Evolutionary conservation across 2,329 filamentous ascomycete species (phyloP), one percentile per base, ranked within the genome.

Genomic region (Clonostachys byssicola): DNA sequence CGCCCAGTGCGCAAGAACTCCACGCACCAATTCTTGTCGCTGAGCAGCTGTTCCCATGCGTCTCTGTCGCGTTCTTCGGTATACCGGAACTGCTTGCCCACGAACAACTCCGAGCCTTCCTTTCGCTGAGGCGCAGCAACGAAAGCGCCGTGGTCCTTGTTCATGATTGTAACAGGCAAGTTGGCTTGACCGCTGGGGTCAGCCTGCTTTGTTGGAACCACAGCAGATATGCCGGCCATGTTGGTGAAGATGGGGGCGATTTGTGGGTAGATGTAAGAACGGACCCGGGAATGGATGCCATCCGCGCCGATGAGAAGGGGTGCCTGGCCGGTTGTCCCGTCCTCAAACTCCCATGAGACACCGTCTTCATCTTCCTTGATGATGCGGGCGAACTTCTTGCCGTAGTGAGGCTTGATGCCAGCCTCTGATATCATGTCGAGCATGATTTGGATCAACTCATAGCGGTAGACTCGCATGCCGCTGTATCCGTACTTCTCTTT

Each of bases 271-370:
- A 85, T 61, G 41, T 80, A 72, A 4, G 62, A 66, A 4, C 79
- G 70, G 1, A 83, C 75, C 0, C 62, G 66, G 1, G 78, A 82
- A 55, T 83, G 77, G 44, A 84, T 83, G 1, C 81, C 80, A 49
- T 84, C 80, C 0, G 78, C 75, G 0, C 78, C 80, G 14, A 83
- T 63, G 0, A 85, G 68, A 13, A 79, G 55, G 3, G 61, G 52
- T 0, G 76, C 73, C 0, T 54, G 58, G 2, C 54, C 62, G 0
- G 55, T 62, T 0, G 65, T 64, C 2, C 74, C 76, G 46, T 80
- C 72, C 0, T 59, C 59, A 47, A 81, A 77, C 12, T 64, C 65
- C 52, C 74, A 75, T 1, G 60, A 67, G 0, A 81, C 73, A 0
- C 57, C 56, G 0, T 66, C 47, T 0, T 65, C 61, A 0, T 61